These are phyloP conservation scores for Hypoxylon sp. DNA, from an alignment of 2,329 filamentous ascomycete genomes.

Conservation along the genomic window DNA sequence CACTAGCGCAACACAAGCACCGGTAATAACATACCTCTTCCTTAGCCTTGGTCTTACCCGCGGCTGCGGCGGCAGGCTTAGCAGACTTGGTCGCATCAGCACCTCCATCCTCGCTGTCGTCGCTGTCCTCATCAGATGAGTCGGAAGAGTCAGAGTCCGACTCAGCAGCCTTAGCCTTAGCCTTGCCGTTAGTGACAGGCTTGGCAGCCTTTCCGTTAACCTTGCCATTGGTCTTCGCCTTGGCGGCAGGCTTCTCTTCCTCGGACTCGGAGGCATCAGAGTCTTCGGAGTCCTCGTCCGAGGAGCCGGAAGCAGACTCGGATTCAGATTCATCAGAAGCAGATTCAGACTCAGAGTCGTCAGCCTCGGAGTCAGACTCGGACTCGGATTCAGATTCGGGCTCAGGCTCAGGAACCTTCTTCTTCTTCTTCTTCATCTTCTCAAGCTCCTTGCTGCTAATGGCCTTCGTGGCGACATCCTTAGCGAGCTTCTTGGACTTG, in stretches of 20 bases:
- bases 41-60: slow-evolving; percentile 47
- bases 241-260: slow-evolving; percentile 54
- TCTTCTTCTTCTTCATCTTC: slow-evolving; percentile 53
- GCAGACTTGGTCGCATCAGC: slow-evolving; percentile 45
- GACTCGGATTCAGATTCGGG: slow-evolving; percentile 47
- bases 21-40: slow-evolving; percentile 49
- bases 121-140: slow-evolving; percentile 50
- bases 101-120: slow-evolving; percentile 50
- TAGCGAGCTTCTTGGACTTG: slow-evolving; percentile 77
- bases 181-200: slow-evolving; percentile 54
- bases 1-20: neutral
- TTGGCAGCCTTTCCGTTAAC: slow-evolving; percentile 55
- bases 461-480: slow-evolving; percentile 69
- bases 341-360: slow-evolving; percentile 35
- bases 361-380: slow-evolving; percentile 54
- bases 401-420: slow-evolving; percentile 46
- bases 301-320: slow-evolving; percentile 46
- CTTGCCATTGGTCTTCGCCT: slow-evolving; percentile 50
- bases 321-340: slow-evolving; percentile 40
- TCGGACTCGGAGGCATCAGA: slow-evolving; percentile 52
- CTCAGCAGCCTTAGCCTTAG: slow-evolving; percentile 55
- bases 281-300: slow-evolving; percentile 43
- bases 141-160: slow-evolving; percentile 56
- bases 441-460: slow-evolving; percentile 55
- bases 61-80: slow-evolving; percentile 46